Conservation (phyloP, 2,329 filamentous ascomycete genomes). For the Arthrobotrys musiformis region DNA sequence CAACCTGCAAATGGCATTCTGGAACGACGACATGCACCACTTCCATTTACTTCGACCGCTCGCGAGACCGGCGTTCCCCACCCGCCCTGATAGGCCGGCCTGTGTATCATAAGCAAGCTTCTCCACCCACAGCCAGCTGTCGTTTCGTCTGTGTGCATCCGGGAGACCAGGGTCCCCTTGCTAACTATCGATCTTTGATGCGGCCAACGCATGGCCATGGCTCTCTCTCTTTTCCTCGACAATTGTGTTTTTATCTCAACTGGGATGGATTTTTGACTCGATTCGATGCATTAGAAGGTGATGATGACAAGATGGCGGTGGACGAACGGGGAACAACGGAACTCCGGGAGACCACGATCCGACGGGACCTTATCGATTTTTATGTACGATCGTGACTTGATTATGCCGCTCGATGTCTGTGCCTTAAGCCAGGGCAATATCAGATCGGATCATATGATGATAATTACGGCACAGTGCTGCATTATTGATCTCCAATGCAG, state of each 20-base stretch:
- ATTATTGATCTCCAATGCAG: background rate
- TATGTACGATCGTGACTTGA: constrained; percentile 7
- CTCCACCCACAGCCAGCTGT: constrained; percentile 45
- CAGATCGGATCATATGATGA: background rate
- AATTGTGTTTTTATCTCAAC: constrained; percentile 51
- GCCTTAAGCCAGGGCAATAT: background rate
- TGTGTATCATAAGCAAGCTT: background rate
- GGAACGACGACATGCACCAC: constrained; percentile 7
- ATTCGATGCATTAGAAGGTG: constrained; percentile 4
- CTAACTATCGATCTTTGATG: constrained; percentile 28
- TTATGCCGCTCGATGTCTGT: background rate
- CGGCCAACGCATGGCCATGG: constrained; percentile 40
- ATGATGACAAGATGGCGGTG: constrained; percentile 2
- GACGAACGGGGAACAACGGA: constrained; percentile 21
- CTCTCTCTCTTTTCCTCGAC: background rate
- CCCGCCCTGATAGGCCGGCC: constrained; percentile 21
- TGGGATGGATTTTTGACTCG: constrained; percentile 25
- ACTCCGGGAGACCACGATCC: constrained; percentile 24
- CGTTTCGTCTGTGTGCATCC: constrained; percentile 40
- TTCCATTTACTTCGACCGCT: background rate
- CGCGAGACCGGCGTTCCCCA: background rate
- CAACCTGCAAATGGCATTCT: constrained; percentile 6
- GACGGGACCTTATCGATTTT: constrained; percentile 5
- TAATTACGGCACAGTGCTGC: background rate
- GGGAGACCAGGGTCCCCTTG: constrained; percentile 34